phyloP scores from a whole-genome alignment of 441 rosid species.

The Rhodomyrtus psidioides region DNA sequence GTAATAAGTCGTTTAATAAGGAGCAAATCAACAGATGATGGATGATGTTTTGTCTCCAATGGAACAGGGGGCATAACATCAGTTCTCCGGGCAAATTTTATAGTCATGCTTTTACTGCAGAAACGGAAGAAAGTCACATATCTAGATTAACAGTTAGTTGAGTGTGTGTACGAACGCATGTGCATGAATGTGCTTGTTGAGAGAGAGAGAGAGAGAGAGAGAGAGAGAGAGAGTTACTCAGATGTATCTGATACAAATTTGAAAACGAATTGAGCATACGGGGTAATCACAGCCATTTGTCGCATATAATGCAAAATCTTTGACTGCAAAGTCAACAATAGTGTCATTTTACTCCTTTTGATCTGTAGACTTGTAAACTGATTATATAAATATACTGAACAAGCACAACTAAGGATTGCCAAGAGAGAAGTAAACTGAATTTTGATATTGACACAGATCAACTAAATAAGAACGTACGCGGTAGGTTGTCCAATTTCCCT shows the following conservation, averaged over 20 bases:
- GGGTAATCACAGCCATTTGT: conserved; percentile 99
- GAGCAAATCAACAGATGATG: conserved; percentile 91
- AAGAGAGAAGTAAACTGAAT: background rate
- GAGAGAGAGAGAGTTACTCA: conserved; percentile 54
- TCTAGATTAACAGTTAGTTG: background rate
- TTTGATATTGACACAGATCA: background rate
- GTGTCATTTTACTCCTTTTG: background rate
- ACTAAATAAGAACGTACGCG: conserved; percentile 41
- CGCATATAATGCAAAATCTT: conserved; percentile 98
- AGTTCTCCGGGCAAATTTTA: conserved; percentile 84
- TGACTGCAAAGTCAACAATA: conserved; percentile 46
- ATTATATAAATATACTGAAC: background rate
- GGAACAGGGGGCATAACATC: conserved; percentile 99
- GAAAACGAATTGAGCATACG: conserved; percentile 88
- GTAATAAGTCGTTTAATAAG: conserved; percentile 91
- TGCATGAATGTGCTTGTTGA: background rate
- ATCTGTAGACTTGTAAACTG: background rate
- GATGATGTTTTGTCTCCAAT: conserved; percentile 92
- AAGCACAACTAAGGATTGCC: conserved; percentile 1
- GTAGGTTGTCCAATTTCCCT: conserved; percentile 98
- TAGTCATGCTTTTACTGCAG: conserved; percentile 76
- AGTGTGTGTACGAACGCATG: background rate
- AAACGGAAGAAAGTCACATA: background rate
- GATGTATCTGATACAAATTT: conserved; percentile 70
- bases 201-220: conserved; percentile 8